phyloP scores from a whole-genome alignment of 306 rosid species.

The Cucurbita argyrosperma region DNA sequence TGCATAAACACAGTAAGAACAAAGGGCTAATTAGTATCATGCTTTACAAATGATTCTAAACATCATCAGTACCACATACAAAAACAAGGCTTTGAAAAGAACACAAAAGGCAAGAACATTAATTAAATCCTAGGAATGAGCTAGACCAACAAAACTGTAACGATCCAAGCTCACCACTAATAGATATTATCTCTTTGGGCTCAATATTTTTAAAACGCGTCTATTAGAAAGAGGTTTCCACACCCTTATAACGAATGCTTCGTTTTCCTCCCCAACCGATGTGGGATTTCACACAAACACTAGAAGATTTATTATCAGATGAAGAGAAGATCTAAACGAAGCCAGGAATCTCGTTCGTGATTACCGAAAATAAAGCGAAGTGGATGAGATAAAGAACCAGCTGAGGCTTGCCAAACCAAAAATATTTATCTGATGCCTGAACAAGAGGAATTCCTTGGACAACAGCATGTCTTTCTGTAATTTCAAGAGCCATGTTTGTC shows the following conservation, averaged over 20 bases:
- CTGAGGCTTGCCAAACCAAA: slow-evolving; percentile 87
- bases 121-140: not conserved
- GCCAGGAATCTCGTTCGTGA: not conserved
- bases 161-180: no score
- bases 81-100: not conserved
- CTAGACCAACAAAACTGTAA: not conserved
- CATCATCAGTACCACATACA: not conserved
- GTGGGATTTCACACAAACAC: not conserved
- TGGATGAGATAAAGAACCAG: slow-evolving; percentile 87
- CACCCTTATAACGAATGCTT: no score
- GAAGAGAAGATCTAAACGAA: not conserved
- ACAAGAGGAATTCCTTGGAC: slow-evolving; percentile 97
- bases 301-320: not conserved
- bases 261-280: no score
- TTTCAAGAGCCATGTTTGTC: slow-evolving; percentile 85
- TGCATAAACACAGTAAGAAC: slow-evolving; percentile 23
- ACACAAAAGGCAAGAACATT: not conserved
- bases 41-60: not conserved
- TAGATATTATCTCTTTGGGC: no score
- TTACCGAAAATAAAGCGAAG: slow-evolving; percentile 89
- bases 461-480: slow-evolving; percentile 84
- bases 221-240: no score
- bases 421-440: slow-evolving; percentile 74
- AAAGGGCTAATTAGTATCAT: not conserved
- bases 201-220: no score